Conservation (phyloP, 2,329 filamentous ascomycete genomes). For the Claviceps paspali region DNA sequence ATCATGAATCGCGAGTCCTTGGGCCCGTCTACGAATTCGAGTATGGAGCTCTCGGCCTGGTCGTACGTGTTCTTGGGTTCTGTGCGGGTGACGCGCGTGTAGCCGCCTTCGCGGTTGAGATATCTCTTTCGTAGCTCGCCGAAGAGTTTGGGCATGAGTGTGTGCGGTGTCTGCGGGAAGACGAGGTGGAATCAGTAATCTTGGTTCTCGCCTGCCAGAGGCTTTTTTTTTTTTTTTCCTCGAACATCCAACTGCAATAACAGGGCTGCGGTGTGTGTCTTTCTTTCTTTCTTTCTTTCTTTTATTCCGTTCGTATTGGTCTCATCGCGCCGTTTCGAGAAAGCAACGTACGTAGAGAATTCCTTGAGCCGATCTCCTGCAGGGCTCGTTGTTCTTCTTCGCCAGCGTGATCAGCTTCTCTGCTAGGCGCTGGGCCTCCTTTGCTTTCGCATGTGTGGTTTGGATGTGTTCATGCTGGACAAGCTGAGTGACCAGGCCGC, state of each 20-base stretch:
- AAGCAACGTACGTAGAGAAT: conserved; percentile 63
- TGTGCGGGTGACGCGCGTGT: conserved; percentile 85
- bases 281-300: background rate
- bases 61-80: conserved; percentile 74
- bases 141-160: conserved; percentile 75
- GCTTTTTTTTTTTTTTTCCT: too few relatives aligned
- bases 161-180: conserved; percentile 42
- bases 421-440: conserved; percentile 84
- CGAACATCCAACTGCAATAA: background rate
- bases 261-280: too few relatives aligned
- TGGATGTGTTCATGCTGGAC: conserved; percentile 86
- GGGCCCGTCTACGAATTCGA: conserved; percentile 89
- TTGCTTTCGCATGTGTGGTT: conserved; percentile 92
- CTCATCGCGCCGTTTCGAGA: background rate
- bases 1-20: conserved; percentile 90
- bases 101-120: conserved; percentile 65
- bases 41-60: conserved; percentile 76
- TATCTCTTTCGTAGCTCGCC: conserved; percentile 70
- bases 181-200: background rate
- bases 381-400: conserved; percentile 82
- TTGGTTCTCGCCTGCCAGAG: background rate
- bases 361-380: conserved; percentile 55
- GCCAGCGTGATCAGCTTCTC: conserved; percentile 90
- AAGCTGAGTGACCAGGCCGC: conserved; percentile 90
- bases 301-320: background rate